phyloP scores from a whole-genome alignment of 371 early-diverging fungal genomes.

The Batrachochytrium dendrobatidis region DNA sequence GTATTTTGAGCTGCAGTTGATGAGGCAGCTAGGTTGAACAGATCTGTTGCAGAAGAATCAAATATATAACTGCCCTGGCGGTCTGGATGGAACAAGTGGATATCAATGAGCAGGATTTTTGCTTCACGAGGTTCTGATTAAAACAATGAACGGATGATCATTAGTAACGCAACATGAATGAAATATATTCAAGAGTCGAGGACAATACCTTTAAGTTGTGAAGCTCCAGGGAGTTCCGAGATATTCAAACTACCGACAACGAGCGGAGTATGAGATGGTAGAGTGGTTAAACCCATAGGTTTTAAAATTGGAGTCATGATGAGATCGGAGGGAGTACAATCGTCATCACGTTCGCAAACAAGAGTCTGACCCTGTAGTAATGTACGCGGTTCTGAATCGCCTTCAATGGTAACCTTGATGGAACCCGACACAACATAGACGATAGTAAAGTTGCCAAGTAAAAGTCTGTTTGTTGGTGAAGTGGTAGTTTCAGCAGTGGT shows the following conservation, averaged over 20 bases:
- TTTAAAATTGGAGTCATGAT: conserved; percentile 28
- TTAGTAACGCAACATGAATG: no score
- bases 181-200: no score
- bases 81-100: conserved; percentile 3
- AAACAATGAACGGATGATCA: no score
- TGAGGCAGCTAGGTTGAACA: background rate
- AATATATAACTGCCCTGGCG: conserved; percentile 11
- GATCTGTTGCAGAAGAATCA: conserved; percentile 1
- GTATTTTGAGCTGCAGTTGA: background rate
- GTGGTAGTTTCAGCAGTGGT: conserved; percentile 8
- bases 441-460: conserved; percentile 49
- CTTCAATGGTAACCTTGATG: conserved; percentile 45
- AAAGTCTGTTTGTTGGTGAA: conserved; percentile 40
- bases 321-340: conserved; percentile 53
- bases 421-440: conserved; percentile 55
- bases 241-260: no score
- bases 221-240: no score
- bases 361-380: conserved; percentile 48
- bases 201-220: no score
- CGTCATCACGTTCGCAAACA: conserved; percentile 54
- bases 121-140: no score
- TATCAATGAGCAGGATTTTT: background rate
- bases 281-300: no score
- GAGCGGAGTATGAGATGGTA: no score
- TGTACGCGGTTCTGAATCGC: conserved; percentile 25